Percentiles rank a stretch among this genome's conserved stretches.
Conservation (phyloP, 1,284 basidiomycete genomes). For the Tremellales sp. region DNA sequence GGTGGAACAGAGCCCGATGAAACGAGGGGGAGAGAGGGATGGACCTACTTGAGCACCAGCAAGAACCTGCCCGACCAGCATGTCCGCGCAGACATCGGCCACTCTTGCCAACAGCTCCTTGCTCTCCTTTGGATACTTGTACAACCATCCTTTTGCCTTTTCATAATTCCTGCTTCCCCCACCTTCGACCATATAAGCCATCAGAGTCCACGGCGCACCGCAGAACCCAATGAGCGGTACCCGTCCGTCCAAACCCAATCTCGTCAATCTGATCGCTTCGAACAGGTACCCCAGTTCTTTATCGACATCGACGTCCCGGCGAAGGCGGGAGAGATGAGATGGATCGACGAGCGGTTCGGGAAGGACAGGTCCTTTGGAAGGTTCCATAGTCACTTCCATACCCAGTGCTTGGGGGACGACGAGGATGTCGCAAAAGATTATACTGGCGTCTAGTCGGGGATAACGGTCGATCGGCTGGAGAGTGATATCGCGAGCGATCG, state of each 20-base stretch:
- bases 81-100: slow-evolving; percentile 78
- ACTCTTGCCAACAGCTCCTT: slow-evolving; percentile 70
- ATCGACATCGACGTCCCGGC: slow-evolving; percentile 64
- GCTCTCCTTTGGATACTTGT: slow-evolving; percentile 77
- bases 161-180: slow-evolving; percentile 83
- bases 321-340: slow-evolving; percentile 63
- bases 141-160: slow-evolving; percentile 87
- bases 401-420: slow-evolving; percentile 95
- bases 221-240: slow-evolving; percentile 94
- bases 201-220: slow-evolving; percentile 93
- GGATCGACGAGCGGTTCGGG: slow-evolving; percentile 75
- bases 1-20: background rate
- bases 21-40: background rate
- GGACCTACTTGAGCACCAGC: slow-evolving; percentile 84
- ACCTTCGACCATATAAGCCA: slow-evolving; percentile 95
- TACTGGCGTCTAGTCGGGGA: slow-evolving; percentile 79
- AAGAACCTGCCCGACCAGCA: slow-evolving; percentile 81
- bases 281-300: slow-evolving; percentile 86
- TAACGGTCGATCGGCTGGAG: slow-evolving; percentile 87
- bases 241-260: slow-evolving; percentile 70
- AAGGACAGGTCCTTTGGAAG: slow-evolving; percentile 68
- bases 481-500: slow-evolving; percentile 78
- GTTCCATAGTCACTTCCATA: slow-evolving; percentile 89
- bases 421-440: slow-evolving; percentile 96
- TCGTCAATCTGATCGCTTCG: slow-evolving; percentile 77